Evolutionary conservation across 441 rosid species (phyloP).

Genomic region (Erodium texanum): DNA sequence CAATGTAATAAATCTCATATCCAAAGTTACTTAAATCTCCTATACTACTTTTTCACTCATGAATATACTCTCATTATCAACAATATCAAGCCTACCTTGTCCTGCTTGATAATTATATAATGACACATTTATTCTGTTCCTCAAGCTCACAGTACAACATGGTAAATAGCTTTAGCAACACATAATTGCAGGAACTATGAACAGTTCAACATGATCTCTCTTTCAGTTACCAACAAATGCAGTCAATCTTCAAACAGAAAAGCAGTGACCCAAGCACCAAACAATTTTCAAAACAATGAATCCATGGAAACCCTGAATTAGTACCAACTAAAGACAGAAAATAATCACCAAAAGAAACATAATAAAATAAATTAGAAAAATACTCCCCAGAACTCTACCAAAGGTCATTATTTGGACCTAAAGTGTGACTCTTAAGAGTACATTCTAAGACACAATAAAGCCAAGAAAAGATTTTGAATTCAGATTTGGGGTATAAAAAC

Average conservation of each 20-base stretch:
- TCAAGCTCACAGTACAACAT: not conserved
- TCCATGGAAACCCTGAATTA: not conserved
- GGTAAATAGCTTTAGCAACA: constrained; percentile 1
- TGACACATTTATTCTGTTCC: not conserved
- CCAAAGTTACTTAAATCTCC: not conserved
- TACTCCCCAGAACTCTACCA: not conserved
- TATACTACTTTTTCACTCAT: not conserved
- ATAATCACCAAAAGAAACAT: not conserved
- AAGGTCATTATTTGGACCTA: not conserved
- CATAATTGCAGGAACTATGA: not conserved
- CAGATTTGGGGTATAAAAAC: no score
- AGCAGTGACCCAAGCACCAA: not conserved
- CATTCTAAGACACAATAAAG: not conserved
- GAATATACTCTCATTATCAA: not conserved
- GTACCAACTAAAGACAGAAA: not conserved
- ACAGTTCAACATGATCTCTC: not conserved
- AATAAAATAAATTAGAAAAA: not conserved
- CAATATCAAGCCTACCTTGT: not conserved
- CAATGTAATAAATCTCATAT: not conserved
- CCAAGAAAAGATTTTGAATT: not conserved
- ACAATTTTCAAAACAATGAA: not conserved
- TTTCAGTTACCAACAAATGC: not conserved
- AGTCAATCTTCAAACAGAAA: not conserved
- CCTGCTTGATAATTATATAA: not conserved
- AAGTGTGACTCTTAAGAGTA: not conserved